Evolutionary conservation across 2,329 filamentous ascomycete species (phyloP).

Genomic region (Helminthosporium solani): DNA sequence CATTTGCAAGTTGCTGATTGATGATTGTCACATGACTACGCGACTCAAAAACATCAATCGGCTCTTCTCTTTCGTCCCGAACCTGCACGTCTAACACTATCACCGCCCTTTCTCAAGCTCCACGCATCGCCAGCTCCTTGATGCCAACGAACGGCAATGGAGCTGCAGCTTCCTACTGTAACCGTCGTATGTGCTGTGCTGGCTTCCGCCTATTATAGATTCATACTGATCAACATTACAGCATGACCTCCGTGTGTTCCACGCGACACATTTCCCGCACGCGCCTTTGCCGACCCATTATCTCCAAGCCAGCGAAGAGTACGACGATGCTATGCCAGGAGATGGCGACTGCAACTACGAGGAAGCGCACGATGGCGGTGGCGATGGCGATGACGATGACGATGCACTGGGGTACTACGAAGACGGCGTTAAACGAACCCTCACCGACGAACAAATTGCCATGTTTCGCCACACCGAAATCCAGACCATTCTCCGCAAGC

Average conservation of each 20-base stretch:
- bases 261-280: constrained; percentile 46
- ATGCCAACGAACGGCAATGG: constrained; percentile 16
- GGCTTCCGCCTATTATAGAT: background rate
- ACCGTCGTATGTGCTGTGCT: constrained; percentile 27
- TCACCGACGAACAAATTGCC: constrained; percentile 87
- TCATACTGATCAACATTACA: constrained; percentile 20
- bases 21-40: constrained; percentile 34
- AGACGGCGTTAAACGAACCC: constrained; percentile 82
- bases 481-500: constrained; percentile 60
- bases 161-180: constrained; percentile 31
- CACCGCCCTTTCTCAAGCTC: constrained; percentile 12
- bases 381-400: constrained; percentile 48
- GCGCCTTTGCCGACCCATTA: constrained; percentile 37
- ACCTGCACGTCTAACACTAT: too few relatives aligned
- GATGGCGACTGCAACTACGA: constrained; percentile 18
- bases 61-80: constrained; percentile 6
- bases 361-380: constrained; percentile 13
- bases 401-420: constrained; percentile 79
- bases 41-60: constrained; percentile 14
- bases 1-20: constrained; percentile 38
- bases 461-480: constrained; percentile 91
- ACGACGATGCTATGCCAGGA: constrained; percentile 26
- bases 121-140: constrained; percentile 17
- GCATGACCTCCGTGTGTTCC: constrained; percentile 48
- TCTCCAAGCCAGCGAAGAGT: constrained; percentile 32